These are phyloP conservation scores for Lodderomyces oxycetoniae DNA, from an alignment of 1,139 yeast species.

Conservation along the genomic window DNA sequence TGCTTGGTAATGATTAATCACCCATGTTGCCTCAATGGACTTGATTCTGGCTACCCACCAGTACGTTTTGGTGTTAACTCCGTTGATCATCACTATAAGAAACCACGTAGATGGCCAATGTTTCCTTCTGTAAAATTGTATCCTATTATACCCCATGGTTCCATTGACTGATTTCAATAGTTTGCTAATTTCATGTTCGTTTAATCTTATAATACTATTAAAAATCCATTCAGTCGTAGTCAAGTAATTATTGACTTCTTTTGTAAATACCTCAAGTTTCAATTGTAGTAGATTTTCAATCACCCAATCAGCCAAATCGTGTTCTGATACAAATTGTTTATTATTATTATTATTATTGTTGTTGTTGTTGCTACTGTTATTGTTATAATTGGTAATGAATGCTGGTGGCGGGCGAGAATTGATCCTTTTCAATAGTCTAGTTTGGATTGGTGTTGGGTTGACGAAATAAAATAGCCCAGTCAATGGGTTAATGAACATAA, in stretches of 20 bases:
- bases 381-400: slow-evolving; percentile 13
- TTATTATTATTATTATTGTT: slow-evolving; percentile 2
- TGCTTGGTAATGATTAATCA: slow-evolving; percentile 46
- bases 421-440: slow-evolving; percentile 30
- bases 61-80: slow-evolving; percentile 43
- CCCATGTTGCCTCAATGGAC: slow-evolving; percentile 61
- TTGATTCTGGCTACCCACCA: slow-evolving; percentile 66
- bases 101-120: slow-evolving; percentile 78
- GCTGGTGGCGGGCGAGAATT: slow-evolving; percentile 23
- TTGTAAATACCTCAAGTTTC: slow-evolving; percentile 50
- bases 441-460: slow-evolving; percentile 42
- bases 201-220: slow-evolving; percentile 50
- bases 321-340: slow-evolving; percentile 23
- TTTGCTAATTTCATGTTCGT: slow-evolving; percentile 32
- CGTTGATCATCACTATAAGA: slow-evolving; percentile 43
- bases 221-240: slow-evolving; percentile 65
- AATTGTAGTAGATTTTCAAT: slow-evolving; percentile 40
- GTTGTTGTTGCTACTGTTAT: too few species aligned
- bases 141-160: slow-evolving; percentile 11
- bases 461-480: slow-evolving; percentile 42
- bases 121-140: slow-evolving; percentile 55
- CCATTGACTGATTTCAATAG: slow-evolving; percentile 13
- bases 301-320: slow-evolving; percentile 29
- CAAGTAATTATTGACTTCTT: slow-evolving; percentile 50
- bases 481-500: slow-evolving; percentile 43